A percentile compares a stretch with the other conserved stretches of the same genome.
Conservation (phyloP, 2,329 filamentous ascomycete genomes). For the Blastomyces silverae region DNA sequence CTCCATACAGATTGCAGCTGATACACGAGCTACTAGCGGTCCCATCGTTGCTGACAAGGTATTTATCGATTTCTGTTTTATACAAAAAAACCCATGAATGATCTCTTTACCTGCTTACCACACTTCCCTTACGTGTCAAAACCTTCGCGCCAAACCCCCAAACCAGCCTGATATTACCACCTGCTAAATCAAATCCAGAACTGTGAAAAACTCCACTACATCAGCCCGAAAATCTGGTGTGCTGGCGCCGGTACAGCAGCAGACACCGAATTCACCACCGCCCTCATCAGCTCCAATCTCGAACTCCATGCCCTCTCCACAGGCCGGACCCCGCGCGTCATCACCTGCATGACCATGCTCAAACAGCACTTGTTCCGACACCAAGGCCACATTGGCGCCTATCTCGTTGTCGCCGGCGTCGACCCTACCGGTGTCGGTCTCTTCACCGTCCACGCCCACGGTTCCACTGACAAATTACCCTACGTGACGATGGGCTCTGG, state of each 20-base stretch:
- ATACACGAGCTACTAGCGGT: slow-evolving; percentile 93
- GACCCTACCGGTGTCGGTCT: slow-evolving; percentile 92
- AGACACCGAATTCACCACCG: slow-evolving; percentile 98
- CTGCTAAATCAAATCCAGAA: slow-evolving; percentile 51
- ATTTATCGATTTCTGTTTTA: slow-evolving; percentile 21
- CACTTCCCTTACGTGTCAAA: not conserved
- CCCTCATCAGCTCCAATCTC: slow-evolving; percentile 96
- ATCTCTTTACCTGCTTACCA: not conserved
- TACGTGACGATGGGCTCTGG: slow-evolving; percentile 99
- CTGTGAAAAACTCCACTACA: slow-evolving; percentile 99
- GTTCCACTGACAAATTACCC: slow-evolving; percentile 94
- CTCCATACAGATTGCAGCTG: slow-evolving; percentile 72
- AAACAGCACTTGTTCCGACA: slow-evolving; percentile 99
- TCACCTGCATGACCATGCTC: slow-evolving; percentile 98
- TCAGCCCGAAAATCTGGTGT: slow-evolving; percentile 98
- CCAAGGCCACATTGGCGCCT: slow-evolving; percentile 95
- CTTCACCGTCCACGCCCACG: slow-evolving; percentile 97
- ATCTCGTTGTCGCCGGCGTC: slow-evolving; percentile 92
- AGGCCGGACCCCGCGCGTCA: slow-evolving; percentile 90
- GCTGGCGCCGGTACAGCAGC: slow-evolving; percentile 95
- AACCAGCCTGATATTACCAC: not conserved
- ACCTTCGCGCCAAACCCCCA: not conserved
- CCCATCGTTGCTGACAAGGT: slow-evolving; percentile 98
- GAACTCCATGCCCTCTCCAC: slow-evolving; percentile 96
- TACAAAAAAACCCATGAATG: not conserved